Evolutionary conservation across 345 rosid species (phyloP).

Genomic region (Noccaea bulbosa): DNA sequence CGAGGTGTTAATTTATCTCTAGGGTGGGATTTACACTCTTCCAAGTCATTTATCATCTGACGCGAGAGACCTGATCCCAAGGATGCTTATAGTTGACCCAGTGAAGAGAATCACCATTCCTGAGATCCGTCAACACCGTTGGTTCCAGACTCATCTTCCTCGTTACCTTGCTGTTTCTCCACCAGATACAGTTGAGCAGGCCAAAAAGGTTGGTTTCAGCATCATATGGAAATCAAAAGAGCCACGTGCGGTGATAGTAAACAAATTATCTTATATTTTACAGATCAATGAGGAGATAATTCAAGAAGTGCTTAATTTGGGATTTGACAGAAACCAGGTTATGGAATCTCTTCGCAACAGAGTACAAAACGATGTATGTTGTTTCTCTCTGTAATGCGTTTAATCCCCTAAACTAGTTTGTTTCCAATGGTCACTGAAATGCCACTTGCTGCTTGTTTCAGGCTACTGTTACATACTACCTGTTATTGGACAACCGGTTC

Average conservation of each 20-base stretch:
- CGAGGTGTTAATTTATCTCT: constrained; percentile 17
- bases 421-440: constrained; percentile 27
- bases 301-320: constrained; percentile 72
- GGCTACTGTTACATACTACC: constrained; percentile 95
- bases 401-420: constrained; percentile 13
- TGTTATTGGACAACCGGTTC: constrained; percentile 77
- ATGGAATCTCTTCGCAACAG: constrained; percentile 81
- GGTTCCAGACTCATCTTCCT: constrained; percentile 90
- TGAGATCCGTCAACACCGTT: constrained; percentile 87
- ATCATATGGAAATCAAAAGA: neutral
- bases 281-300: constrained; percentile 94
- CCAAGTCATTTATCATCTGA: constrained; percentile 93
- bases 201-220: constrained; percentile 62
- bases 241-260: constrained; percentile 10
- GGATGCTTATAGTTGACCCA: constrained; percentile 95
- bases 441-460: constrained; percentile 47
- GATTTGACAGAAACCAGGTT: constrained; percentile 72
- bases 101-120: constrained; percentile 87
- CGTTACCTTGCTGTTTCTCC: constrained; percentile 89
- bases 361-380: constrained; percentile 72
- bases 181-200: constrained; percentile 77
- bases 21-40: constrained; percentile 93
- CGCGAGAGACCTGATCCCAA: constrained; percentile 90
- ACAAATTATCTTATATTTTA: constrained; percentile 28
- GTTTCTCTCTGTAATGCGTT: constrained; percentile 14